Base-by-base conservation (phyloP, 1,139 yeast species). In the Protomyces lactucae-debilis region DNA sequence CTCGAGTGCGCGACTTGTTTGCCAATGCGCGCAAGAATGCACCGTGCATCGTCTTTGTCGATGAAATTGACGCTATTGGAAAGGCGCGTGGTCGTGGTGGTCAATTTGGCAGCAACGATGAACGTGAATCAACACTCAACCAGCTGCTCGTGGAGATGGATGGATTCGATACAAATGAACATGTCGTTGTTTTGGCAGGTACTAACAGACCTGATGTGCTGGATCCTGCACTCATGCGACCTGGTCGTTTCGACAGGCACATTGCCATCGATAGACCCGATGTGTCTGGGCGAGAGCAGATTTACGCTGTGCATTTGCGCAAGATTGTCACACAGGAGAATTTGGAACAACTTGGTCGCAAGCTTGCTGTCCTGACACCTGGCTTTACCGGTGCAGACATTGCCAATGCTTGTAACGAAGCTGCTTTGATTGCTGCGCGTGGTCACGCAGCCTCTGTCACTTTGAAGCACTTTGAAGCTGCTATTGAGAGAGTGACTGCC, bases 371-470 rank as follows among this genome's bases (percentile, higher is more conserved):
- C 0, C 81, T 93, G 75, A 93, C 99, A 0, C 98, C 99, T 0
- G 99, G 99, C 1, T 93, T 93, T 73, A 86, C 97, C 12, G 99
- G 99, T 73, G 99, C 99, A 23, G 99, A 93, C 75, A 92, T 93
- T 74, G 97, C 99, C 60, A 93, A 93, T 77, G 93, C 91, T 67
- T 89, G 96, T 78, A 93, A 93, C 74, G 99, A 93, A 78, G 96
- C 97, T 16, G 99, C 99, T 0, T 81, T 93, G 72, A 89, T 91
- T 73, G 99, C 97, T 43, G 99, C 99, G 0, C 84, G 99, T 74
- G 83, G 79, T 68, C 84, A 85, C 70, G 88, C 88, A 25, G 78
- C 81, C n/a, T 76, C 78, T 45, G 95, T 93, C 52, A 83, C 82
- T 60, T 79, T 89, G 72, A 78, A 79, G 68, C 97, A 93, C 76